Conservation (phyloP, 441 rosid genomes). For the Pelargonium australe region DNA sequence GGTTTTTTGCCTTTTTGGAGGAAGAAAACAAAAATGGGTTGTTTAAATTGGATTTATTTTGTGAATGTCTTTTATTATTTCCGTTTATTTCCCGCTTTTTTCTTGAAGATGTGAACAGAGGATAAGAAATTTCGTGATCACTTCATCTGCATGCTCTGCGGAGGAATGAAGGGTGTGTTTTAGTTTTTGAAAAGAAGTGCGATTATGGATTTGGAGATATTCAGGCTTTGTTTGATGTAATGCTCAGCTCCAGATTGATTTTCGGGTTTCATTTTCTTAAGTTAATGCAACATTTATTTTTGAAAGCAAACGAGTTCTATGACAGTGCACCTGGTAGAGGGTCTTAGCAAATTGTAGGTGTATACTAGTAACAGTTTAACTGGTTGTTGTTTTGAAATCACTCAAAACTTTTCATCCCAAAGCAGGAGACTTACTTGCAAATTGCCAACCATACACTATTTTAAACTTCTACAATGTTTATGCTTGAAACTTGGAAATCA, state of each 20-base stretch:
- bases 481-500: background rate
- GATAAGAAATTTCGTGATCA: background rate
- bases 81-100: background rate
- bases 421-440: conserved; percentile 3
- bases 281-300: background rate
- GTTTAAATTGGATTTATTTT: background rate
- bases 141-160: background rate
- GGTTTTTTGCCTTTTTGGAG: too few relatives aligned
- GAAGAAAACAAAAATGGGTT: background rate
- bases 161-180: background rate
- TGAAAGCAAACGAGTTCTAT: background rate
- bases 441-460: background rate
- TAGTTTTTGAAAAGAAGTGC: background rate
- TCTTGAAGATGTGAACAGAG: background rate
- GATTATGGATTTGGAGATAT: background rate
- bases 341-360: background rate
- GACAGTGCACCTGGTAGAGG: background rate
- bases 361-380: background rate
- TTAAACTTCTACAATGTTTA: background rate
- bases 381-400: background rate
- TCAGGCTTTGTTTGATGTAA: background rate
- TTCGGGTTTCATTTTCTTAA: background rate
- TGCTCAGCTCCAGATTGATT: background rate
- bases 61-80: background rate
- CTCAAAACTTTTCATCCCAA: background rate